These are phyloP conservation scores for Syzygium syzygioides DNA, from an alignment of 441 rosid species.

Conservation along the genomic window DNA sequence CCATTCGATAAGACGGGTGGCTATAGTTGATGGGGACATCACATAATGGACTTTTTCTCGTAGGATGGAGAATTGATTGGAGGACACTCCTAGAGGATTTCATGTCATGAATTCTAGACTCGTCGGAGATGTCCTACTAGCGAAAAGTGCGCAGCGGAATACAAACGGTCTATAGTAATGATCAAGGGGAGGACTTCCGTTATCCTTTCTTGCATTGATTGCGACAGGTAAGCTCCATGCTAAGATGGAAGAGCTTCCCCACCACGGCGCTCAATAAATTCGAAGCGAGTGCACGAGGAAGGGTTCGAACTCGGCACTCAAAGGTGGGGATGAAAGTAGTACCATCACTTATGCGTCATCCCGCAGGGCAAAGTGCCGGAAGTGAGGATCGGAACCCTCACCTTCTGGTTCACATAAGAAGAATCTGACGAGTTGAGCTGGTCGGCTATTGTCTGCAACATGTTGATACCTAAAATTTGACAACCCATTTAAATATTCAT, in stretches of 20 bases:
- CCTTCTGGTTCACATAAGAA: neutral
- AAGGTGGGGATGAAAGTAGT: neutral
- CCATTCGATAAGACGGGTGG: neutral
- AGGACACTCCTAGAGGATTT: neutral
- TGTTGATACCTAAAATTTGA: too few relatives aligned
- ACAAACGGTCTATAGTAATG: neutral
- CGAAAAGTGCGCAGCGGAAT: neutral
- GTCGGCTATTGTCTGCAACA: neutral
- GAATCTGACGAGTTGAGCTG: neutral
- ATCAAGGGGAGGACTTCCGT: neutral
- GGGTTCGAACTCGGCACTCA: neutral
- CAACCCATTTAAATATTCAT: too few relatives aligned
- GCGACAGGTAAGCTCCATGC: neutral
- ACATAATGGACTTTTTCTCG: neutral
- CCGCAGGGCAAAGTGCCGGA: too few relatives aligned
- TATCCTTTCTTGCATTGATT: neutral
- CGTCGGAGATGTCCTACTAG: neutral
- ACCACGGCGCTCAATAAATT: neutral
- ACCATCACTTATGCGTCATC: neutral
- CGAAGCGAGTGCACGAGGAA: neutral
- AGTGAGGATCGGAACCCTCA: neutral
- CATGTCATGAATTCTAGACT: neutral
- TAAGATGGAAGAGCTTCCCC: neutral
- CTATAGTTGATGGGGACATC: neutral
- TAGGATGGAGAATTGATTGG: neutral